A percentile compares a stretch with the other conserved stretches of the same genome.
Evolutionary conservation across 768 basidiomycete genomes (phyloP).

Genomic region (Tulasnella sp.): DNA sequence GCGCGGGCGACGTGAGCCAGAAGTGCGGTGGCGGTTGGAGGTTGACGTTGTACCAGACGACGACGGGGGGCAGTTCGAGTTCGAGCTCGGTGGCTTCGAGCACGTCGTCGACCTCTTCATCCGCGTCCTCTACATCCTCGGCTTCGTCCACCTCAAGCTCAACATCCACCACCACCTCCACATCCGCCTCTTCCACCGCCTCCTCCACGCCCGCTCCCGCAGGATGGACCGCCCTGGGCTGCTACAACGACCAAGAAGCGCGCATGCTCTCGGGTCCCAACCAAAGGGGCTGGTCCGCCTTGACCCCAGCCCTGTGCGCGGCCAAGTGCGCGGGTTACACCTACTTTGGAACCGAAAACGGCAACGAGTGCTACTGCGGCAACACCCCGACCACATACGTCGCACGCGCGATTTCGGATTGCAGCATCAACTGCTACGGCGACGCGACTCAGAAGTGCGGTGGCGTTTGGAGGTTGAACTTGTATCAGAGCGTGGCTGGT

Average conservation of each 20-base stretch:
- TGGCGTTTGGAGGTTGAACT: conserved; percentile 10
- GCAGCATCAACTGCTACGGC: conserved; percentile 29
- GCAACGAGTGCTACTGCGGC: conserved; percentile 33
- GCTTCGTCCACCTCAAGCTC: not conserved
- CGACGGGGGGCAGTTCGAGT: not conserved
- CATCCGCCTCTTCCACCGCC: conserved; percentile 23
- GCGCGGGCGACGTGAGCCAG: conserved; percentile 27
- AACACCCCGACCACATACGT: not conserved
- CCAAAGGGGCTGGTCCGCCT: not conserved
- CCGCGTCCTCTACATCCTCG: not conserved
- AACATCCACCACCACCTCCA: conserved; percentile 9
- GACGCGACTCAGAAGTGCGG: conserved; percentile 34
- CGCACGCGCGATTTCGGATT: not conserved
- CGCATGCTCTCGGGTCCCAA: conserved; percentile 22
- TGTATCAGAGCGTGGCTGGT: conserved; percentile 19
- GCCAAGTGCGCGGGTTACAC: conserved; percentile 23
- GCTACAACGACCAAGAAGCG: conserved; percentile 27
- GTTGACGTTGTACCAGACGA: conserved; percentile 26
- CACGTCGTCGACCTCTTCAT: conserved; percentile 8
- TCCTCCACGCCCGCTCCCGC: not conserved
- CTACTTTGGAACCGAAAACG: conserved; percentile 29
- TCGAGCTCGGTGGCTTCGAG: not conserved
- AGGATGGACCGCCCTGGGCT: conserved; percentile 27
- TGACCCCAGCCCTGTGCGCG: conserved; percentile 24
- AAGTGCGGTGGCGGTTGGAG: conserved; percentile 32